Percentiles rank a stretch among this genome's conserved stretches.
Conservation (phyloP, 2,329 filamentous ascomycete genomes). For the Trichoderma sp. region DNA sequence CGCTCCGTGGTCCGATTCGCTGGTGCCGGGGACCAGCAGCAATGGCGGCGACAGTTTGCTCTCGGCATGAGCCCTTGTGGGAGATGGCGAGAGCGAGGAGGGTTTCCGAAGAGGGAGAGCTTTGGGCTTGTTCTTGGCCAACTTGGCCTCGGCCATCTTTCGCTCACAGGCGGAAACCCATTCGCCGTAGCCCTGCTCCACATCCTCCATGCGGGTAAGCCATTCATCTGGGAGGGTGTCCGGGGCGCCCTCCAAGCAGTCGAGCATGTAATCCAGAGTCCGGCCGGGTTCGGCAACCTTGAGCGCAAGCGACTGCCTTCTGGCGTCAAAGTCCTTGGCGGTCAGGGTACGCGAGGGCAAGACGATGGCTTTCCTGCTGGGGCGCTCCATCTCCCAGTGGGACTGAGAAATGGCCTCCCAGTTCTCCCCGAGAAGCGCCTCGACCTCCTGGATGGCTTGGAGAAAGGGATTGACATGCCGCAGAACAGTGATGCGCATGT, state of each 20-base stretch:
- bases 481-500: conserved; percentile 72
- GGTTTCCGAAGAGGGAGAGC: not conserved
- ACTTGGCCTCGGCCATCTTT: conserved; percentile 70
- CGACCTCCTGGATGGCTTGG: conserved; percentile 64
- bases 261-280: conserved; percentile 81
- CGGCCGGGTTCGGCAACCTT: conserved; percentile 72
- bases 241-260: conserved; percentile 77
- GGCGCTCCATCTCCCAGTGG: conserved; percentile 20
- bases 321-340: conserved; percentile 56
- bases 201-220: conserved; percentile 81
- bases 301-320: conserved; percentile 64
- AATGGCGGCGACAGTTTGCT: conserved; percentile 18
- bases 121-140: conserved; percentile 36
- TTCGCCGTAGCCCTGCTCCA: conserved; percentile 75
- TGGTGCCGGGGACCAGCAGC: not conserved
- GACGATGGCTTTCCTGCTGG: conserved; percentile 24
- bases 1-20: conserved; percentile 17
- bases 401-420: conserved; percentile 61
- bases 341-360: conserved; percentile 40
- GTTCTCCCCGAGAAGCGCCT: conserved; percentile 64
- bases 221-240: conserved; percentile 85
- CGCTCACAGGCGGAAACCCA: conserved; percentile 81
- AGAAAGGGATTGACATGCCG: conserved; percentile 72
- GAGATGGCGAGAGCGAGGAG: conserved; percentile 32
- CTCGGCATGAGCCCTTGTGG: conserved; percentile 4